Evolutionary conservation across 2,329 filamentous ascomycete genomes (phyloP).

Genomic region (Waltergamsia citrina): DNA sequence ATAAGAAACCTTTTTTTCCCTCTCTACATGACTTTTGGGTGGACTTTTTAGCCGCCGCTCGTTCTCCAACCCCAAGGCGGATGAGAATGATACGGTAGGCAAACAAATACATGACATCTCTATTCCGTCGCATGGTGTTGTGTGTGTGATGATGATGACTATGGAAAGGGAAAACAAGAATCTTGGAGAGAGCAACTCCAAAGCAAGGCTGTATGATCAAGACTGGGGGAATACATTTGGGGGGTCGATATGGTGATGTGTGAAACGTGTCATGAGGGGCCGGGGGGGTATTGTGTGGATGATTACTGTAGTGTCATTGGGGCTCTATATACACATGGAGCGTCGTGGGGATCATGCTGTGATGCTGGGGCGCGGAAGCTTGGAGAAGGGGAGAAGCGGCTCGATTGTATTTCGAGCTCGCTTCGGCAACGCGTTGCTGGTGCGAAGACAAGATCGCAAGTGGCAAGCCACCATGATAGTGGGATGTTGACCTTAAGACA

Average conservation of each 20-base stretch:
- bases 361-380: neutral
- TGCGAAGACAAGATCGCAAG: no score
- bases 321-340: slow-evolving; percentile 27
- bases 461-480: no score
- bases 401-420: neutral
- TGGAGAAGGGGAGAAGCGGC: slow-evolving; percentile 2
- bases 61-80: no score
- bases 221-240: slow-evolving; percentile 10
- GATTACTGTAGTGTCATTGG: slow-evolving; percentile 25
- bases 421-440: neutral
- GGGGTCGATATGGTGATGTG: slow-evolving; percentile 15
- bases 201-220: slow-evolving; percentile 6
- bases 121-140: slow-evolving; percentile 22
- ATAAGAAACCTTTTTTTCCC: no score
- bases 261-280: slow-evolving; percentile 11
- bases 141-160: no score
- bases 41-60: slow-evolving; percentile 18
- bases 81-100: neutral
- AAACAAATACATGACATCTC: slow-evolving; percentile 11
- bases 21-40: slow-evolving; percentile 30
- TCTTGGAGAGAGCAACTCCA: no score
- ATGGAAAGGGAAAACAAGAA: slow-evolving; percentile 6
- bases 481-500: slow-evolving; percentile 33
- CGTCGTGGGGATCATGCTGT: slow-evolving; percentile 22
- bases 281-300: slow-evolving; percentile 25